Evolutionary conservation across 2,329 filamentous ascomycete genomes (phyloP), one percentile per base, ranked within the genome.

Genomic region (Dactylellina parvicollis): DNA sequence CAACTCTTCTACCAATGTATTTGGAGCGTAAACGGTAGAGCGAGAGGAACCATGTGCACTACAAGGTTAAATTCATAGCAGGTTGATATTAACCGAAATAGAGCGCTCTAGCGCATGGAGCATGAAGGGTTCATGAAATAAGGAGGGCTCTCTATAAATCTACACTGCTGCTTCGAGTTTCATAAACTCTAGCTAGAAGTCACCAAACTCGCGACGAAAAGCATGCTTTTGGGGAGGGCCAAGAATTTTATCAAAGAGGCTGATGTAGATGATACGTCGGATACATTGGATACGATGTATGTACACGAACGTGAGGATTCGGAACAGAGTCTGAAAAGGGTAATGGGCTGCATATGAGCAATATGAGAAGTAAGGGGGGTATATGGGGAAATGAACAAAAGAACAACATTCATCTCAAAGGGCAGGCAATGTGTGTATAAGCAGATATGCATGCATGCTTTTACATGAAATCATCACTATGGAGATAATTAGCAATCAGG

Each of bases 381-480:
- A 44, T 44, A 44, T n/a, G n/a, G n/a, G n/a, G 10, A 42, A 44
- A 44, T 18, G 30, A 34, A 44, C 2, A 44, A 44, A 4, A 22
- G 40, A 18, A 22, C 34, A 38, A 9, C 34, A 32, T 32, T n/a
- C 34, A 38, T 14, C 34, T 32, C 30, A 49, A 49, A 22, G n/a
- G 24, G 24, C 7, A 16, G 8, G 26, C 26, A 32, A 34, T 24
- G 24, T 50, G 7, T 28, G 4, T 30, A 9, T 20, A 38, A 54
- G n/a, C n/a, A n/a, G n/a, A n/a, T n/a, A n/a, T n/a, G n/a, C n/a
- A 38, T 54, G 10, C 3, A 2, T 26, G 16, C 26, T 30, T 69
- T 71, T 62, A 71, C 66, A 71, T 71, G 26, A 71, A 71, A 28
- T 71, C 66, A 30, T 71, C 66, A 34, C 66, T 71, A 24, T 28